Base-by-base conservation (phyloP, 2,329 filamentous ascomycete species). In the Whalleya microplaca region DNA sequence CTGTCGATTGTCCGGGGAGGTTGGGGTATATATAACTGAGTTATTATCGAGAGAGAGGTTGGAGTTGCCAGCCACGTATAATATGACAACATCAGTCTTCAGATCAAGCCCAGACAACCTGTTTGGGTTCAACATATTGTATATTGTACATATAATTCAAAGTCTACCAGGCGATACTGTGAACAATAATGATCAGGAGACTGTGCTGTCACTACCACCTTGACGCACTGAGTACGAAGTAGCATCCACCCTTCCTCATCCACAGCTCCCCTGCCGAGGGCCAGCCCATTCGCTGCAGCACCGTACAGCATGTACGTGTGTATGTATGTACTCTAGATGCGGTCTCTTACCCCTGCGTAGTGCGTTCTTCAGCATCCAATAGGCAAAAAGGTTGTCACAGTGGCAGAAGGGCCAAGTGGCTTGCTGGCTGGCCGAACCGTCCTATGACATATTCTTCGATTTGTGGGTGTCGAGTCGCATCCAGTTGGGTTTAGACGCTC, bases 401-500 rank as follows among this genome's bases (percentile, higher is more conserved):
- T n/a, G n/a, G n/a, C n/a, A n/a, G n/a, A n/a, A n/a, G n/a, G n/a
- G n/a, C n/a, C n/a, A n/a, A n/a, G n/a, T n/a, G n/a, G n/a, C 32
- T 53, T 46, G 48, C n/a, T 48, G 12, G 40, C 55, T 48, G 55
- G 55, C 55, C 23, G 21, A 23, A n/a, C 51, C 32, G 44, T 53
- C 41, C 46, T 14, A 29, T 44, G 23, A n/a, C n/a, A n/a, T n/a
- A n/a, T n/a, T n/a, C 40, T 41, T 45, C 52, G 48, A 50, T 44
- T 59, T 49, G 44, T 46, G 53, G 52, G 58, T 19, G 29, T 20
- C 14, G 12, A 18, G 60, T 59, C 47, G 49, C 57, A 63, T 61
- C 40, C 46, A 52, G 42, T 18, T 42, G 27, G 19, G n/a, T 45
- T 32, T 48, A 41, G 37, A 16, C 18, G 51, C 8, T 41, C 41